These are phyloP conservation scores for Heimioporus sp. DNA, from an alignment of 768 basidiomycete genomes.

Conservation along the genomic window DNA sequence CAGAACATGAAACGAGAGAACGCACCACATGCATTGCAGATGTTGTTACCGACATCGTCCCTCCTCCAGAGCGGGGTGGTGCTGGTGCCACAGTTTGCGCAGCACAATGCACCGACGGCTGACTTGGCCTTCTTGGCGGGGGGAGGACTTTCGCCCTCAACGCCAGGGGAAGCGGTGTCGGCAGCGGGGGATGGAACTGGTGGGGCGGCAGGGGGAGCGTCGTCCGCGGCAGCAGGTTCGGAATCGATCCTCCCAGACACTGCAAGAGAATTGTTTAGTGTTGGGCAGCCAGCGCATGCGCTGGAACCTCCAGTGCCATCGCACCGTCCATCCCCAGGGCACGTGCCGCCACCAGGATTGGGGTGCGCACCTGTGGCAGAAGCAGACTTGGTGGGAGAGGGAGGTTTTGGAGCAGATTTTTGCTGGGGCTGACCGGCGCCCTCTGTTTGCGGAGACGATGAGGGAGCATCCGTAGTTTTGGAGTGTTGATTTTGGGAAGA, in stretches of 20 bases:
- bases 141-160: conserved; percentile 28
- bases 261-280: conserved; percentile 82
- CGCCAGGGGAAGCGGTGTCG: conserved; percentile 35
- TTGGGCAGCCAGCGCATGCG: conserved; percentile 94
- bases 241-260: conserved; percentile 42
- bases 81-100: conserved; percentile 87
- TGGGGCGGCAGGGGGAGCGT: conserved; percentile 14
- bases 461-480: conserved; percentile 28
- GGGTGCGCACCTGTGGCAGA: conserved; percentile 31
- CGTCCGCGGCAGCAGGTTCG: conserved; percentile 30
- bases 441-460: conserved; percentile 28
- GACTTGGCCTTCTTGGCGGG: conserved; percentile 34
- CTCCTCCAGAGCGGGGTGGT: conserved; percentile 89
- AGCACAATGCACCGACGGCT: conserved; percentile 72
- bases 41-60: conserved; percentile 89
- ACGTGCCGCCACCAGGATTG: conserved; percentile 59
- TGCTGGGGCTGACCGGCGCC: conserved; percentile 22
- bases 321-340: conserved; percentile 97
- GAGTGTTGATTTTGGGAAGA: conserved; percentile 31
- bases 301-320: conserved; percentile 95
- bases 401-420: conserved; percentile 24
- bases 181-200: conserved; percentile 28
- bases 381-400: conserved; percentile 27
- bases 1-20: conserved; percentile 24
- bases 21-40: conserved; percentile 94